Evolutionary conservation across 2,329 filamentous ascomycete species (phyloP).

Genomic region (Alternaria ventricosa): DNA sequence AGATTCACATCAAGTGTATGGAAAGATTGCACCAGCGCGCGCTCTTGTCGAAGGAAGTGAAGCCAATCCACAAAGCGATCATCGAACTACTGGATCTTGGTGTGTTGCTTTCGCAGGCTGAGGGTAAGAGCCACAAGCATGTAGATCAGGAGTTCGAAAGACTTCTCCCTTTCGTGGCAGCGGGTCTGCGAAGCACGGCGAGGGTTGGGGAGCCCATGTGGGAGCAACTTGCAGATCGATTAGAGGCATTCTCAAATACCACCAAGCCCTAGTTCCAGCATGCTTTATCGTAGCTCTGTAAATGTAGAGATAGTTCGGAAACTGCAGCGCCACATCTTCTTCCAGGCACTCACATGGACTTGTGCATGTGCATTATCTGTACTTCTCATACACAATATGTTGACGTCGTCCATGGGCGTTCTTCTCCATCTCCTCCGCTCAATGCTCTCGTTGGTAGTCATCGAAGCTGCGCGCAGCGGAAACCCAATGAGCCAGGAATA

Average conservation of each 20-base stretch:
- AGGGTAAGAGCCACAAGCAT: conserved; percentile 48
- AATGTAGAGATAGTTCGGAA: background rate
- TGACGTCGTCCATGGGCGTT: background rate
- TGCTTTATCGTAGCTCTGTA: background rate
- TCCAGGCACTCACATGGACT: background rate
- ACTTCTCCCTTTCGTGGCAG: conserved; percentile 72
- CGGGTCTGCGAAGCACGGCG: conserved; percentile 76
- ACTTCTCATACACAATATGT: background rate
- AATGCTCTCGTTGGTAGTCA: background rate
- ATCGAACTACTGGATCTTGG: conserved; percentile 79
- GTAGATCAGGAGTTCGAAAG: conserved; percentile 70
- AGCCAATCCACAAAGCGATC: conserved; percentile 74
- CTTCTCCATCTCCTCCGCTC: background rate
- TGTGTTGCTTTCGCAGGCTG: conserved; percentile 69
- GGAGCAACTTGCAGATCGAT: conserved; percentile 81
- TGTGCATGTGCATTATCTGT: background rate
- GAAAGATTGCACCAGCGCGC: conserved; percentile 70
- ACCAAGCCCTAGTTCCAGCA: background rate
- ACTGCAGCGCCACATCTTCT: background rate
- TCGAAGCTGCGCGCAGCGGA: background rate
- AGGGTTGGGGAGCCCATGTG: conserved; percentile 76
- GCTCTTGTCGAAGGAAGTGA: conserved; percentile 71
- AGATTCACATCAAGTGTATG: conserved; percentile 69
- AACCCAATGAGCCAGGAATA: background rate
- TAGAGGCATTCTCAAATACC: conserved; percentile 57